Base-by-base conservation (phyloP, 139 green algal species). In the Trebouxia sp. region DNA sequence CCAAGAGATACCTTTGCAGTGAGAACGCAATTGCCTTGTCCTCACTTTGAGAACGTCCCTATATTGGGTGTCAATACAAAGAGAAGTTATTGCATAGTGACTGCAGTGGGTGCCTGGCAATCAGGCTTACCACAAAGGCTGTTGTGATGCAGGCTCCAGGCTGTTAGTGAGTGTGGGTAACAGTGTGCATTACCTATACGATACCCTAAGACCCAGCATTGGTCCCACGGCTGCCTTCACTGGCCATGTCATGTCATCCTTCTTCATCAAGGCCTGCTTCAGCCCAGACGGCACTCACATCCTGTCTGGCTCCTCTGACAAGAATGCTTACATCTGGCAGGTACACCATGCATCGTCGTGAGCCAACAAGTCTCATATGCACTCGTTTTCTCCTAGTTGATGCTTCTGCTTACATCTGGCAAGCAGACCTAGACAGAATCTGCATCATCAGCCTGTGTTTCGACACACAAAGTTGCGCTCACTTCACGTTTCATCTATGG, bases 211-310 rank as follows among this genome's bases (percentile, higher is more conserved):
- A 14, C 89, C 86, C 0, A 10, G 82, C 20, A 50, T 65, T 12
- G 83, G 83, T 2, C 83, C 88, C 14, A 53, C 56, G 26, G 65
- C 78, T 10, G 81, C 56, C 42, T 92, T 87, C 72, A 75, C 74
- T 4, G 92, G 92, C 22, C 90, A 94, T 84, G 66, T 75, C 56
- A 41, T 58, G 42, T 79, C n/a, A 74, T 90, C 82, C 39, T 96
- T 93, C 83, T 96, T 93, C 83, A 84, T 95, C 80, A 93, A 93
- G 80, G 77, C 86, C 10, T 80, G 75, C 28, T 95, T 93, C 78
- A 90, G 82, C 51, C 87, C 88, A 1, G 87, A 91, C 55, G 92
- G 91, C 28, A 66, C 55, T 14, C 87, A 92, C 83, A 80, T 96
- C 43, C 35, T 91, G 30, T 88, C 77, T 45, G 92, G 92, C 11